Conservation (phyloP, 2,329 filamentous ascomycete genomes). For the Apiospora kogelbergensis region DNA sequence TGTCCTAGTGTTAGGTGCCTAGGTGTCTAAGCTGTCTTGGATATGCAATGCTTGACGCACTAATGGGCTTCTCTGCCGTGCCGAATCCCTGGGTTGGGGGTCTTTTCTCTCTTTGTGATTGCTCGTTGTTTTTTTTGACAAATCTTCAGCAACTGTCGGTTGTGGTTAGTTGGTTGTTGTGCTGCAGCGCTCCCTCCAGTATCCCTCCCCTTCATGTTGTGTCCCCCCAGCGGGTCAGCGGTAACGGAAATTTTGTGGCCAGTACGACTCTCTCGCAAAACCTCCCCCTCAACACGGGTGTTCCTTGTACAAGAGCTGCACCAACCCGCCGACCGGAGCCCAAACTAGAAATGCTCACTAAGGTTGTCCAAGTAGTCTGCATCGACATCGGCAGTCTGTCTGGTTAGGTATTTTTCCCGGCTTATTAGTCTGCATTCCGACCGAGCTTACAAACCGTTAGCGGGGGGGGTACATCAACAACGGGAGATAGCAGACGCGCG, state of each 20-base stretch:
- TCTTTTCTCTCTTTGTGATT: no score
- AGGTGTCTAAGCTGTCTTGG: no score
- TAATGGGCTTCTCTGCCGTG: background rate
- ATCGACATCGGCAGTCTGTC: background rate
- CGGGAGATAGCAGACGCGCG: background rate
- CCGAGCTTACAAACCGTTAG: background rate
- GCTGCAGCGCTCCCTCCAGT: background rate
- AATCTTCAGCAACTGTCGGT: background rate
- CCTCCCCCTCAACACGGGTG: background rate
- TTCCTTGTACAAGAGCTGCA: background rate
- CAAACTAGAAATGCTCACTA: background rate
- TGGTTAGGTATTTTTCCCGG: background rate
- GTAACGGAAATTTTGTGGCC: constrained; percentile 11
- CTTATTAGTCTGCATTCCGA: background rate
- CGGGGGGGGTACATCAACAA: background rate
- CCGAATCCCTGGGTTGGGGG: background rate
- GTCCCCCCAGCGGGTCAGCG: background rate
- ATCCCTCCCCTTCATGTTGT: background rate
- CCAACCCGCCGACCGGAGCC: background rate
- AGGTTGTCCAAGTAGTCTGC: background rate
- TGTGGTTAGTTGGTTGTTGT: background rate
- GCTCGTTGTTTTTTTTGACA: background rate
- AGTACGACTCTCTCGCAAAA: background rate
- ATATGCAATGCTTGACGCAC: background rate
- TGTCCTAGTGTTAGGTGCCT: no score